phyloP scores from a whole-genome alignment of 805 yeast genomes.

The Pichia deserticola region DNA sequence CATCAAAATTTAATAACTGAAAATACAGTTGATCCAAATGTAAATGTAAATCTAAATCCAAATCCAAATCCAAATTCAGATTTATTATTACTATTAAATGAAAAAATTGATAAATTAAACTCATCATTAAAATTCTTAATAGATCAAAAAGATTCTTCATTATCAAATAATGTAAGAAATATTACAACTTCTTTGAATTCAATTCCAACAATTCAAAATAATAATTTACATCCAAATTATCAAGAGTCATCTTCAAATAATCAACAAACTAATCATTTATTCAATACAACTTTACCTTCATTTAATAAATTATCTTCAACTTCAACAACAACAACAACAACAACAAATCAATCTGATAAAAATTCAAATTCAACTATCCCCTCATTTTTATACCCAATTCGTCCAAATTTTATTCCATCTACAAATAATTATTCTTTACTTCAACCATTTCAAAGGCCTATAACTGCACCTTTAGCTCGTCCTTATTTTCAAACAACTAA shows the following conservation, averaged over 20 bases:
- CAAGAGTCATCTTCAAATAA: neutral
- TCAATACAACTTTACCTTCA: neutral
- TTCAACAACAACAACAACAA: neutral
- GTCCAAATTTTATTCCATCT: neutral
- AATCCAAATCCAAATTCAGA: neutral
- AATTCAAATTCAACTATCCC: neutral
- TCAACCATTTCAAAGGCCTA: neutral
- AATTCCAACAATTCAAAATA: neutral
- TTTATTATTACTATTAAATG: neutral
- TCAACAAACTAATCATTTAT: too few species aligned
- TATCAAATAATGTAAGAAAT: neutral
- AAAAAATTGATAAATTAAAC: constrained; percentile 4
- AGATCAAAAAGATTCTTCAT: neutral
- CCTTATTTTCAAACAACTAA: constrained; percentile 2
- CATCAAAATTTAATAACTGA: neutral
- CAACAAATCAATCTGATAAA: neutral
- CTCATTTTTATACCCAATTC: neutral
- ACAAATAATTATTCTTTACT: neutral
- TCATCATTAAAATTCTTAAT: neutral
- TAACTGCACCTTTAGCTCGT: constrained; percentile 7
- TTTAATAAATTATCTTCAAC: neutral
- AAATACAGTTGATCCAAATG: neutral
- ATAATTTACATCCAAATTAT: neutral
- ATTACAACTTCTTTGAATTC: neutral
- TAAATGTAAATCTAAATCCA: neutral